These are phyloP conservation scores for Knufia petricola DNA, from an alignment of 2,329 filamentous ascomycete genomes.

Conservation along the genomic window DNA sequence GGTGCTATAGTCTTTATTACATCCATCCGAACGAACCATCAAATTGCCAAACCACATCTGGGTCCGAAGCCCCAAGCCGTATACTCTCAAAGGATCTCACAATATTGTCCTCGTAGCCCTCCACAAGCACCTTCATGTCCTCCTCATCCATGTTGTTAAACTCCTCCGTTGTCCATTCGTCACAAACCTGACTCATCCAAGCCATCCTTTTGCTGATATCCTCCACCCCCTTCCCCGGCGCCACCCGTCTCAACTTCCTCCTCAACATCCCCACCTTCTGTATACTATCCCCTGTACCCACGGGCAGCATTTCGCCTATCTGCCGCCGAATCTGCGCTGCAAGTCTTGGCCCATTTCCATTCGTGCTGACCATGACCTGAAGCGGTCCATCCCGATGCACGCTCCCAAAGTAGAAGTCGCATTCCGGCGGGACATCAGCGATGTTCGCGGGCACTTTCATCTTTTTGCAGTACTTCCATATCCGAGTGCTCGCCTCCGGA, in stretches of 20 bases:
- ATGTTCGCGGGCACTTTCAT: conserved; percentile 82
- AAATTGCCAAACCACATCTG: conserved; percentile 21
- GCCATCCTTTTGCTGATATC: conserved; percentile 26
- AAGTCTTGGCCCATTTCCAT: conserved; percentile 86
- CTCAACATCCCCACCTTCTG: conserved; percentile 72
- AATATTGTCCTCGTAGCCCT: conserved; percentile 51
- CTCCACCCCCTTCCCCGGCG: conserved; percentile 42
- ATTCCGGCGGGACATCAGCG: conserved; percentile 90
- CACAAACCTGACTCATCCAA: conserved; percentile 88
- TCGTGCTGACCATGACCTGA: conserved; percentile 98
- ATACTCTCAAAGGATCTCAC: conserved; percentile 32
- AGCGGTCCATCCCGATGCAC: conserved; percentile 89
- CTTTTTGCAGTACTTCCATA: conserved; percentile 91
- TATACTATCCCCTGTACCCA: conserved; percentile 75
- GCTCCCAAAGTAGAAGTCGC: conserved; percentile 97
- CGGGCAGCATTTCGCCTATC: conserved; percentile 67
- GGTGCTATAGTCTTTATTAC: background rate
- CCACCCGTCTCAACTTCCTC: conserved; percentile 66
- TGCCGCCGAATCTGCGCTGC: conserved; percentile 76
- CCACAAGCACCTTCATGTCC: conserved; percentile 74
- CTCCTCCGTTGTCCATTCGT: conserved; percentile 74
- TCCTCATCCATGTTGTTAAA: conserved; percentile 71
- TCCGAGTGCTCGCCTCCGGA: conserved; percentile 73
- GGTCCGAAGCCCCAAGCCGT: conserved; percentile 19
- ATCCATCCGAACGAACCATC: conserved; percentile 22